A percentile compares a stretch with the other conserved stretches of the same genome.
These are phyloP conservation scores for Trichoderma sp. DNA, from an alignment of 2,329 filamentous ascomycete species.

Conservation along the genomic window DNA sequence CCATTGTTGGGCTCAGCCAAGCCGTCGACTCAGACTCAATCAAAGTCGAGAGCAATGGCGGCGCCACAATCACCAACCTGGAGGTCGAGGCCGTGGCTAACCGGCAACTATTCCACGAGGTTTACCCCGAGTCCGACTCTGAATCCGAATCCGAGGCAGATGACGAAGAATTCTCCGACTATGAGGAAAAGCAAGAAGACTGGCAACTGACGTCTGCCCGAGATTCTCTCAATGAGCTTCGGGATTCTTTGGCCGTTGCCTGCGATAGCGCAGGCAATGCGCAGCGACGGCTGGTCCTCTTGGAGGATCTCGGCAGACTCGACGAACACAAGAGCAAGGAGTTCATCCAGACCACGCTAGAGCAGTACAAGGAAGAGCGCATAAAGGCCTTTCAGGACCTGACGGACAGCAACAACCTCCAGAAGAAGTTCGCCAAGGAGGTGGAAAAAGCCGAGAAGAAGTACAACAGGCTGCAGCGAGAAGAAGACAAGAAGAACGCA, in stretches of 20 bases:
- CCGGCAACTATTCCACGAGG: slow-evolving; percentile 48
- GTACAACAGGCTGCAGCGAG: slow-evolving; percentile 29
- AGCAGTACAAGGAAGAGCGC: slow-evolving; percentile 43
- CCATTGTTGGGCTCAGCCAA: slow-evolving; percentile 53
- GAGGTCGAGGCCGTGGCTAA: slow-evolving; percentile 55
- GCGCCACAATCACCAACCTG: slow-evolving; percentile 59
- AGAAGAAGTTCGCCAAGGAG: slow-evolving; percentile 34
- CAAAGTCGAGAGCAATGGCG: slow-evolving; percentile 56
- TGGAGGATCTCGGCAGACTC: slow-evolving; percentile 39
- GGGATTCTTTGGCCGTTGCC: slow-evolving; percentile 24
- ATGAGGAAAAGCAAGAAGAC: slow-evolving; percentile 23
- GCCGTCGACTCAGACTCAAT: slow-evolving; percentile 57
- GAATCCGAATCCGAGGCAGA: slow-evolving; percentile 31
- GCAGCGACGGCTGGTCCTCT: slow-evolving; percentile 37
- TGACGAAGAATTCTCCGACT: slow-evolving; percentile 24
- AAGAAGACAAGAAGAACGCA: slow-evolving; percentile 28
- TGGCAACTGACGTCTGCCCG: slow-evolving; percentile 26
- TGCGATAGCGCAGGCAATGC: slow-evolving; percentile 27
- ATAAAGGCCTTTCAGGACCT: slow-evolving; percentile 42
- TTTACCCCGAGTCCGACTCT: slow-evolving; percentile 40
- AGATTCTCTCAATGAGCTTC: slow-evolving; percentile 29
- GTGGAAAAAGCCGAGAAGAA: slow-evolving; percentile 35
- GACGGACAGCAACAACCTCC: slow-evolving; percentile 31
- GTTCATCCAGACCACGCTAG: slow-evolving; percentile 38
- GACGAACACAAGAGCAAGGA: slow-evolving; percentile 35